Evolutionary conservation across 192 early-diverging fungal genomes (phyloP).

Genomic region (Funneliformis mosseae): DNA sequence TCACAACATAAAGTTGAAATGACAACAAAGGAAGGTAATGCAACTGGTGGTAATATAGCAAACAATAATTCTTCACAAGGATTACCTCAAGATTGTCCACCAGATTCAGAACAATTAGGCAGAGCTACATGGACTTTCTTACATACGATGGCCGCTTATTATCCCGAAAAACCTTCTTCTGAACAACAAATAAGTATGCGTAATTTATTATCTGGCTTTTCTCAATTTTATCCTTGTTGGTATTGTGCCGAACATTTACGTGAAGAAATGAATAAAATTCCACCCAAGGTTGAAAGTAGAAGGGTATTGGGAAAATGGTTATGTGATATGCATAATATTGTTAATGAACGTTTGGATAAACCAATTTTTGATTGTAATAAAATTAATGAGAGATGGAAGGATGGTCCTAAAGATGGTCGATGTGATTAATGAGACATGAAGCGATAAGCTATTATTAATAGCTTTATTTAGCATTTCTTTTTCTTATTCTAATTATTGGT

Average conservation of each 20-base stretch:
- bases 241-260: slow-evolving; percentile 86
- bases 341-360: slow-evolving; percentile 89
- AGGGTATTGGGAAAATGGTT: slow-evolving; percentile 80
- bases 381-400: slow-evolving; percentile 91
- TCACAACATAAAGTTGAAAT: slow-evolving; percentile 24
- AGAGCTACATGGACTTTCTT: slow-evolving; percentile 95
- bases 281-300: slow-evolving; percentile 75
- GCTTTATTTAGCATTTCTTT: no score
- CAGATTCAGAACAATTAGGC: slow-evolving; percentile 83
- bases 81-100: slow-evolving; percentile 65
- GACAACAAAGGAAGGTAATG: slow-evolving; percentile 26
- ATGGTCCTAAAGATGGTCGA: slow-evolving; percentile 73
- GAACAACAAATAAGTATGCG: slow-evolving; percentile 78
- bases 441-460: no score
- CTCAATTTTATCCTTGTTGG: slow-evolving; percentile 91
- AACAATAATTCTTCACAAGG: neutral
- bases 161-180: slow-evolving; percentile 75
- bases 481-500: no score
- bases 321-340: slow-evolving; percentile 94
- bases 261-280: slow-evolving; percentile 71
- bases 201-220: slow-evolving; percentile 71
- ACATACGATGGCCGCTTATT: slow-evolving; percentile 97
- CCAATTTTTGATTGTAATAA: slow-evolving; percentile 91
- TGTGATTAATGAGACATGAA: slow-evolving; percentile 68
- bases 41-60: no score